Conservation (phyloP, 257 asterid genomes). For the Solanum infundibuliforme region DNA sequence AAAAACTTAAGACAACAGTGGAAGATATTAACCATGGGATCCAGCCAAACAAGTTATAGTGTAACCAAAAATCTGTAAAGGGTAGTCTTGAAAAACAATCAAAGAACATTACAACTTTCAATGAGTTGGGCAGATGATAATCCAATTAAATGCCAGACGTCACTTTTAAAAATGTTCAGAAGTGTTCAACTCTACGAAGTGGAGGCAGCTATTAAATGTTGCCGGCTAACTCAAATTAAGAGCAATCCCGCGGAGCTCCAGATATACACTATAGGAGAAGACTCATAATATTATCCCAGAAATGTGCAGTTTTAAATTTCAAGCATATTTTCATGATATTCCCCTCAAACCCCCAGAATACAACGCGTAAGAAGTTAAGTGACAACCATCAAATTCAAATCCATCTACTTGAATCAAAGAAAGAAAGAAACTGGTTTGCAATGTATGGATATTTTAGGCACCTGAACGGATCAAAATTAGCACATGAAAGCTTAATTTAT, state of each 20-base stretch:
- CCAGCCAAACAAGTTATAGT: background rate
- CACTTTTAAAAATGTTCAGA: background rate
- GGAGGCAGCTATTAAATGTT: background rate
- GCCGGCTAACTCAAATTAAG: background rate
- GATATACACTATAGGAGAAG: background rate
- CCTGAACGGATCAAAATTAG: slow-evolving; percentile 1
- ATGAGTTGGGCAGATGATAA: background rate
- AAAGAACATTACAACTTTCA: background rate
- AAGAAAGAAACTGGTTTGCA: background rate
- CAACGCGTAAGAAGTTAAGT: background rate
- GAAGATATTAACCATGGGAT: background rate
- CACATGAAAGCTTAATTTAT: background rate
- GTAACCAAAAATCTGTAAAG: background rate
- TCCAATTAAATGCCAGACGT: background rate
- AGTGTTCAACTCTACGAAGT: background rate
- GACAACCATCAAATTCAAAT: background rate
- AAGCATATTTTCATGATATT: background rate
- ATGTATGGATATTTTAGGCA: background rate
- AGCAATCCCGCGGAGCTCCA: background rate
- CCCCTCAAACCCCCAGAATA: background rate
- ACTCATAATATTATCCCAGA: background rate
- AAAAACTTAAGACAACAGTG: background rate
- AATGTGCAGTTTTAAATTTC: background rate
- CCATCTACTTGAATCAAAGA: background rate
- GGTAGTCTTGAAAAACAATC: background rate